phyloP scores from a whole-genome alignment of 805 yeast genomes.

The Pichia cephalocereana region DNA sequence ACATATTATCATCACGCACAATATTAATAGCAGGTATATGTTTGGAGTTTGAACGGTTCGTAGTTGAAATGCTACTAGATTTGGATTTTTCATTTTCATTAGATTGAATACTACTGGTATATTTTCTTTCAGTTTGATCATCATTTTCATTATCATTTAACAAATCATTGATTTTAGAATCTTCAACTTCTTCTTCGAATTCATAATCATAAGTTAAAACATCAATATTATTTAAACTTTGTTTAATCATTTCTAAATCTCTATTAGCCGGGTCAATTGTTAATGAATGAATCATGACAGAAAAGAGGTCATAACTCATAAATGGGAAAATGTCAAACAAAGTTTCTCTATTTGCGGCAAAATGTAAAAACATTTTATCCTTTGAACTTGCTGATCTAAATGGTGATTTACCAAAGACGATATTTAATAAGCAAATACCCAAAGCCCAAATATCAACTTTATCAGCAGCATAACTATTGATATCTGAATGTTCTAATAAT shows the following conservation, averaged over 20 bases:
- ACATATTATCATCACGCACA: neutral
- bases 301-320: conserved; percentile 78
- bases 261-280: conserved; percentile 86
- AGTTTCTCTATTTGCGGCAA: conserved; percentile 80
- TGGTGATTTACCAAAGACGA: conserved; percentile 85
- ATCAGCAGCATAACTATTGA: conserved; percentile 63
- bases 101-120: neutral
- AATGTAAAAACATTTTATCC: conserved; percentile 78
- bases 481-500: conserved; percentile 48
- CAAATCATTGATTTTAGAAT: neutral
- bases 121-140: too few species aligned
- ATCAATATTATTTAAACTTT: conserved; percentile 49
- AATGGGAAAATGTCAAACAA: conserved; percentile 86
- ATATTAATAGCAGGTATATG: neutral
- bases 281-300: conserved; percentile 68
- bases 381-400: conserved; percentile 66
- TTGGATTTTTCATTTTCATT: neutral
- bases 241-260: conserved; percentile 49
- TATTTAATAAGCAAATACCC: conserved; percentile 73
- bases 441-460: conserved; percentile 86
- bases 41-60: neutral
- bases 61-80: too few species aligned
- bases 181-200: conserved; percentile 22
- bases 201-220: conserved; percentile 84
- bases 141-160: neutral